phyloP scores from a whole-genome alignment of 73 alveolate genomes.

The Paramecium bursaria region DNA sequence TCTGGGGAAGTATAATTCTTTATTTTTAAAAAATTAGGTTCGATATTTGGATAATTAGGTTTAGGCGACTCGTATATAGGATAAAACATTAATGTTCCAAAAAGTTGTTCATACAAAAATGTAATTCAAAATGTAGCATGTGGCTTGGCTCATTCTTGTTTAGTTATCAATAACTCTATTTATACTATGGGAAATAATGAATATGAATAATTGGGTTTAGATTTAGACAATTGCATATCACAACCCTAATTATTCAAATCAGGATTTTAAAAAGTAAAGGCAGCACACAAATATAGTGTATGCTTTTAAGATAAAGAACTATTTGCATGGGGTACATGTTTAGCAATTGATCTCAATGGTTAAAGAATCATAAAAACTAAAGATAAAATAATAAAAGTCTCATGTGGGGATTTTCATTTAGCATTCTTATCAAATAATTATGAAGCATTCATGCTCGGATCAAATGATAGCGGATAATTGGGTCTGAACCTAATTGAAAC shows the following conservation, averaged over 20 bases:
- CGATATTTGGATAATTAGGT: slow-evolving; percentile 7
- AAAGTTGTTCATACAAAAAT: slow-evolving; percentile 28
- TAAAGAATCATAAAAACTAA: slow-evolving; percentile 4
- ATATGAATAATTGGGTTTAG: slow-evolving; percentile 1
- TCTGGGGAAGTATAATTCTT: slow-evolving; percentile 26
- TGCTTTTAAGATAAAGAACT: slow-evolving; percentile 1
- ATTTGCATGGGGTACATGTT: slow-evolving; percentile 6
- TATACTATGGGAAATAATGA: slow-evolving; percentile 21
- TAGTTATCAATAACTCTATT: background rate
- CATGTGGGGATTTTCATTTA: slow-evolving; percentile 24
- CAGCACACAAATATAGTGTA: slow-evolving; percentile 7
- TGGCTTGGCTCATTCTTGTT: slow-evolving; percentile 17
- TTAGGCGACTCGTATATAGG: slow-evolving; percentile 2
- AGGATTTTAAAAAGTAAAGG: background rate
- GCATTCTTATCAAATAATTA: background rate
- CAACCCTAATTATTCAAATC: background rate
- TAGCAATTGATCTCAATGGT: slow-evolving; percentile 9
- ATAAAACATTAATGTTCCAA: slow-evolving; percentile 9
- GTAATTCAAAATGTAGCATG: slow-evolving; percentile 7
- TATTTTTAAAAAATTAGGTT: background rate
- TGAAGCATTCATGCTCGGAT: slow-evolving; percentile 14
- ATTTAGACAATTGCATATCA: background rate
- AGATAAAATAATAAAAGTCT: background rate
- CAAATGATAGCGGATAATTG: slow-evolving; percentile 30
- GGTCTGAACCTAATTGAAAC: slow-evolving; percentile 19